Base-by-base conservation (phyloP, 1,284 basidiomycete species). In the Trichosporon inkin region DNA sequence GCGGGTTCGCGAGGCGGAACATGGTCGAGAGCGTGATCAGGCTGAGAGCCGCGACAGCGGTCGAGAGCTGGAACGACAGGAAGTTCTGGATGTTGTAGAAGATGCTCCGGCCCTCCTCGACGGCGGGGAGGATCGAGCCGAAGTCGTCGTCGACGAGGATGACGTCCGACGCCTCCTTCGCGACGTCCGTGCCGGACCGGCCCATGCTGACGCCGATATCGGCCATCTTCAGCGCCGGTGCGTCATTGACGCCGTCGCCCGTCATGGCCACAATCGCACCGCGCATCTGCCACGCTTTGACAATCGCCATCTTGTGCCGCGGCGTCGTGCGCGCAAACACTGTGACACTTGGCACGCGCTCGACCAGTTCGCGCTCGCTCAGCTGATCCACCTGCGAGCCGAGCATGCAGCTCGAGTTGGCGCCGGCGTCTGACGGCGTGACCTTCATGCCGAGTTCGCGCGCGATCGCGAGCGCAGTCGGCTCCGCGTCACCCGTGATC, bases 61-160 rank as follows among this genome's bases (percentile, higher is more conserved):
- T 99, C 65, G 91, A 94, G 17, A 99, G 85, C 79, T 99, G 94
- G 83, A 99, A 99, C 37, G 89, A 86, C 54, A 98, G 80, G 82
- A 99, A 98, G 77, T 97, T 98, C 75, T 98, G 94, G 71, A 98
- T 96, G 71, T 99, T 98, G 80, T 95, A 92, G 78, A 97, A 99
- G 70, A 98, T 98, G 4, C 90, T 90, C 86, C 97, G 95, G 58
- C 90, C 95, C 82, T 99, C 95, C 79, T 98, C 94, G 49, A 98
- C 86, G 1, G 94, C 95, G 8, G 91, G 88, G 19, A 97, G 79
- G 64, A 98, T 92, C 1, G 94, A 97, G 58, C 86, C 88, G 76
- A 98, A 98, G 78, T 97, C 95, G 77, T 99, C 95, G 73, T 98
- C 93, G 38, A 97, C 94, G 16, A 99, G 84, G 67, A 99, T 97